Percentiles rank a stretch among this genome's conserved stretches.
phyloP scores from a whole-genome alignment of 176 grass and related monocot species.

The Bothriochloa decipiens region DNA sequence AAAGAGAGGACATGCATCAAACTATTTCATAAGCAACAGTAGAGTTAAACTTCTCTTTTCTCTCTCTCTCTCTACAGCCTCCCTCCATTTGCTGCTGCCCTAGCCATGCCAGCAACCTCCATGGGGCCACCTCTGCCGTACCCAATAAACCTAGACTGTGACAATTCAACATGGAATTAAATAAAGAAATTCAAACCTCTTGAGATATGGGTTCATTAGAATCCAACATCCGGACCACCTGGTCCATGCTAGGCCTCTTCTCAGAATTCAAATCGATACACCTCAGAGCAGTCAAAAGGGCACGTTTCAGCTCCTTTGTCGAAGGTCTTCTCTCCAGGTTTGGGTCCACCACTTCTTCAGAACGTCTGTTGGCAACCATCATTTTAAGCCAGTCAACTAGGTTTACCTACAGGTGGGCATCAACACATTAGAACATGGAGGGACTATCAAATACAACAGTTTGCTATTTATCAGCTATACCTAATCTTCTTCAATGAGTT shows the following conservation, averaged over 20 bases:
- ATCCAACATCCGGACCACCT: conserved; percentile 95
- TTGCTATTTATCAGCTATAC: neutral
- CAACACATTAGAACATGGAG: conserved; percentile 20
- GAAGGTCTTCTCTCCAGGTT: conserved; percentile 82
- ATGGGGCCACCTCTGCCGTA: neutral
- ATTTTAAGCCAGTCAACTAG: conserved; percentile 99
- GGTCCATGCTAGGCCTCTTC: conserved; percentile 94
- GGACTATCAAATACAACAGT: neutral
- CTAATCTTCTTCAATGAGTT: neutral
- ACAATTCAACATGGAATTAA: conserved; percentile 1
- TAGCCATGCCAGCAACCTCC: neutral
- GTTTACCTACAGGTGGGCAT: conserved; percentile 72
- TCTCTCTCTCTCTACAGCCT: neutral
- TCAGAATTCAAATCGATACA: conserved; percentile 92
- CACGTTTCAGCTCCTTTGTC: conserved; percentile 83
- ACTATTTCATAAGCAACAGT: neutral
- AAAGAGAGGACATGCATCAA: neutral
- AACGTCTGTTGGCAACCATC: conserved; percentile 87
- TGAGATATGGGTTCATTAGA: conserved; percentile 66
- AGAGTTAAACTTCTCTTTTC: neutral
- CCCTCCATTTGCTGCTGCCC: neutral
- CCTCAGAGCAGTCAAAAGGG: conserved; percentile 87
- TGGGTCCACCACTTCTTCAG: conserved; percentile 94
- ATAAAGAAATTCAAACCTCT: conserved; percentile 58
- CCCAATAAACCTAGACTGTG: neutral